Base-by-base conservation (phyloP, 371 early-diverging fungal genomes). In the Haplosporangium sp. region DNA sequence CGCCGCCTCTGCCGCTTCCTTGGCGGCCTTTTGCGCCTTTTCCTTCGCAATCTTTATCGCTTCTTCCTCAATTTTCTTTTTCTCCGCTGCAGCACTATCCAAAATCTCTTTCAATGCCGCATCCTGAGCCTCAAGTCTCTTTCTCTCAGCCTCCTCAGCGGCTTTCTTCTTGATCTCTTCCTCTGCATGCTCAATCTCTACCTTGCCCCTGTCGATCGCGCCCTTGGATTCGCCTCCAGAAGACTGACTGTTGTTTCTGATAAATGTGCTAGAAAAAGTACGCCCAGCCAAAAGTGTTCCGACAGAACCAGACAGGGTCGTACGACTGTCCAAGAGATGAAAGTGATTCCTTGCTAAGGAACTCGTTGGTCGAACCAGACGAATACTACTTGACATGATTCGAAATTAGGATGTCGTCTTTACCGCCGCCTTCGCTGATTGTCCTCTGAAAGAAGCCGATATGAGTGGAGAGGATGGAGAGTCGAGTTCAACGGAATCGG, bases 61-160 rank as follows among this genome's bases (percentile, higher is more conserved):
- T 20, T 72, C 69, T 14, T 72, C 69, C 55, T 79, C 79, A 2
- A 79, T 47, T 18, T 64, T 72, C 20, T 18, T 59, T 21, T 72
- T 72, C 46, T 79, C 79, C 1, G 79, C 79, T 11, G 79, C 79
- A 11, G 79, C 79, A n/a, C 55, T 79, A 12, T 79, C 73, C 14
- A 79, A 59, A 23, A 79, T 79, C 41, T 79, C 79, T 48, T 79
- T 79, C 41, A 79, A 43, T 6, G 64, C 64, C 5, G 69, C 69
- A 20, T 79, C 79, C 55, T 68, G 64, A 10, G 68, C 79, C 36
- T 66, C 72, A 41, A 72, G 14, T 13, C 79, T 55, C 43, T 72
- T 67, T 36, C 62, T 63, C 58, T 79, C 79, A 0, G 54, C 64
- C 5, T 66, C 76, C 36, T 59, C 64, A 0, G 60, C 52, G 14